Base-by-base conservation (phyloP, 306 rosid genomes). In the Casuarina equisetifolia region DNA sequence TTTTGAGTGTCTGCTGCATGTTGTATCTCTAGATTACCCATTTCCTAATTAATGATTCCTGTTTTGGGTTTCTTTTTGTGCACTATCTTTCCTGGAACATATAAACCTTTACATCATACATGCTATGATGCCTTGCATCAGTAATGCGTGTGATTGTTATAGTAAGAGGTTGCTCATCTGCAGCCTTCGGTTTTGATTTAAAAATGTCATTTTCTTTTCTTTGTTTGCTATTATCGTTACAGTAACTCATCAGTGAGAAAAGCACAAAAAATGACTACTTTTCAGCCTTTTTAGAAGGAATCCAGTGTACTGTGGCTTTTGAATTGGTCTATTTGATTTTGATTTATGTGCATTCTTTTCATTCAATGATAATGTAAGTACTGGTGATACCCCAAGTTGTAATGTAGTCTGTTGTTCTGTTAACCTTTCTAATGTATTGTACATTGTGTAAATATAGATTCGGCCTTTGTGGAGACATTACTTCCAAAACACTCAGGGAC, bases 401-500 rank as follows among this genome's bases (percentile, higher is more conserved):
- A 4, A 12, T 36, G 6, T 40, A 40, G 35, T 16, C 63, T 25
- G 2, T 19, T 20, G 11, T 45, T 54, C 15, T 1, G 4, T 66
- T 36, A 2, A 20, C 9, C 1, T 1, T 36, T 62, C 36, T 35
- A 39, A 12, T 17, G n/a, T 39, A 12, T 66, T 12, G 17, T 40
- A 12, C 16, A 17, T 40, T 64, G 42, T 52, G 48, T 15, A 63
- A 44, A 44, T 45, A 9, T 70, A 86, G 84, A 88, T 88, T 50
- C 86, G 88, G 58, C 87, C 90, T 38, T 64, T 86, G 38, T 86
- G 90, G 88, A 86, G 90, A 78, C 90, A 84, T 80, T 86, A 86
- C 73, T 88, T 88, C 84, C 87, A 86, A 87, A 88, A 88, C 69
- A 88, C 90, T 3, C 89, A 83, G 78, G 92, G 92, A 51, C 84